Evolutionary conservation across 1,284 basidiomycete species (phyloP).

Genomic region (Kwoniella shivajii): DNA sequence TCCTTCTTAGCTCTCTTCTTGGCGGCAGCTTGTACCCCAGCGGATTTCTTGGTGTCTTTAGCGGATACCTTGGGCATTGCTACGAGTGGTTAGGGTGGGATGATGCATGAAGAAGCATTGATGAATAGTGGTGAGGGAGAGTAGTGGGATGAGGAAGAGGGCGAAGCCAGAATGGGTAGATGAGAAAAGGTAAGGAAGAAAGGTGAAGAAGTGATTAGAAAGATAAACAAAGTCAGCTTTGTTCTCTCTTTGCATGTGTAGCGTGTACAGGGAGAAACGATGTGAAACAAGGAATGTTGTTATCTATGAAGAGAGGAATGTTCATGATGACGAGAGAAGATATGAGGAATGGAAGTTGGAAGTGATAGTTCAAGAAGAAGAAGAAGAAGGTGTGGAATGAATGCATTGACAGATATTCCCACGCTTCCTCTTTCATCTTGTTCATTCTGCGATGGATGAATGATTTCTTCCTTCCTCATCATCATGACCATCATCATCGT

Average conservation of each 20-base stretch:
- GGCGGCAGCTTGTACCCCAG: slow-evolving; percentile 57
- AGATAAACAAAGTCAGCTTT: not conserved
- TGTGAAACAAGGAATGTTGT: not conserved
- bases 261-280: not conserved
- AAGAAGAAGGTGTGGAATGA: no score
- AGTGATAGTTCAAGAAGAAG: no score
- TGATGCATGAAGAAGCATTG: not conserved
- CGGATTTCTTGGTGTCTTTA: slow-evolving; percentile 54
- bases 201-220: not conserved
- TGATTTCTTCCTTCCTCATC: not conserved
- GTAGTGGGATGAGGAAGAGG: not conserved
- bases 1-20: slow-evolving; percentile 54
- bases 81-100: not conserved
- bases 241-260: slow-evolving; percentile 2
- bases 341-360: not conserved
- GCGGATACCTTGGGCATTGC: slow-evolving; percentile 74
- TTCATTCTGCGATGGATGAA: no score
- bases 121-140: not conserved
- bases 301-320: not conserved
- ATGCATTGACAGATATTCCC: no score
- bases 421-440: no score
- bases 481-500: not conserved
- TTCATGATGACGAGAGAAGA: not conserved
- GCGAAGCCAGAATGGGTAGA: no score
- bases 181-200: not conserved